phyloP scores from a whole-genome alignment of 2,329 filamentous ascomycete species.

The Alternaria atra region DNA sequence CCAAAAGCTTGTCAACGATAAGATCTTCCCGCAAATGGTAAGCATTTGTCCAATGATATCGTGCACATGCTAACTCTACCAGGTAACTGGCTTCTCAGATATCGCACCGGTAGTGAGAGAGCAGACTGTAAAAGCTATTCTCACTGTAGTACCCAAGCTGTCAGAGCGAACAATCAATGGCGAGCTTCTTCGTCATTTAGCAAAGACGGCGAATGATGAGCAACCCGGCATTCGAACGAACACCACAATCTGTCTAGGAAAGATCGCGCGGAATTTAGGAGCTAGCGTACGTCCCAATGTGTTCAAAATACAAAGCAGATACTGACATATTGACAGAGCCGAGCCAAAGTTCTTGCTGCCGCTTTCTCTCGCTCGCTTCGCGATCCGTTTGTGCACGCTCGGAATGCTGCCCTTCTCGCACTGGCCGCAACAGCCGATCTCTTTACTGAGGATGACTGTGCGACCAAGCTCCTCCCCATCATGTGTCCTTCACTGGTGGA shows the following conservation, averaged over 20 bases:
- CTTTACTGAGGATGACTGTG: constrained; percentile 90
- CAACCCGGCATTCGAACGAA: constrained; percentile 97
- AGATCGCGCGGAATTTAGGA: constrained; percentile 90
- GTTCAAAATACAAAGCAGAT: not conserved
- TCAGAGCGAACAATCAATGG: constrained; percentile 94
- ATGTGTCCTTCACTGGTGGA: constrained; percentile 88
- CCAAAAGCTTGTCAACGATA: constrained; percentile 91
- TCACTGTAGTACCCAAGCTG: constrained; percentile 86
- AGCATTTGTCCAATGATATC: not conserved
- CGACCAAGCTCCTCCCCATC: constrained; percentile 80
- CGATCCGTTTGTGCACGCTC: constrained; percentile 93
- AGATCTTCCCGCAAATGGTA: constrained; percentile 94
- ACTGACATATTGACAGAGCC: constrained; percentile 61
- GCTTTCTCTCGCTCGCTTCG: constrained; percentile 89
- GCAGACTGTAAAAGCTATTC: constrained; percentile 93
- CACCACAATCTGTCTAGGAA: constrained; percentile 95
- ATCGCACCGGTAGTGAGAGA: constrained; percentile 89
- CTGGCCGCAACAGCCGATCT: constrained; percentile 84
- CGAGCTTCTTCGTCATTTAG: constrained; percentile 87
- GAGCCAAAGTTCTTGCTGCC: constrained; percentile 89
- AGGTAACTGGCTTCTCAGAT: constrained; percentile 95
- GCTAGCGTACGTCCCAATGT: constrained; percentile 56
- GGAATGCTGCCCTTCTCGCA: constrained; percentile 88
- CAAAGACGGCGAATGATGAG: constrained; percentile 96
- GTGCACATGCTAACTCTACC: constrained; percentile 35